Evolutionary conservation across 257 asterid species (phyloP), one percentile per base, ranked within the genome.

Genomic region (Solanum lignicaule): DNA sequence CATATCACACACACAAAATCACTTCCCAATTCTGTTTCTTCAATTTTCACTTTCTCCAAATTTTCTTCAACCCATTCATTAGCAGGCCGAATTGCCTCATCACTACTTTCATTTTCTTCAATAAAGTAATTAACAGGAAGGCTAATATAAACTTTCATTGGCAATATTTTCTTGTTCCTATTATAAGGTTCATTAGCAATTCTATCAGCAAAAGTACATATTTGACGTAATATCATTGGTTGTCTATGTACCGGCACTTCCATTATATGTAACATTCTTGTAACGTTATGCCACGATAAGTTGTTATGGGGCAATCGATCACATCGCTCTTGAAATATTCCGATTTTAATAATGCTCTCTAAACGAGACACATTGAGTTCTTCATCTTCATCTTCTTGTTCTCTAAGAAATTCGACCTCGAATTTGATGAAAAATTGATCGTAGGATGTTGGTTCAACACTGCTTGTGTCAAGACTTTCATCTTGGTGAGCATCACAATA

Each of bases 1-100:
- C 91, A 89, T 12, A 87, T 65, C 84, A 48, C 46, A 48, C 91
- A 87, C 43, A 48, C 36, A 36, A 69, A 84, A 15, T 74, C 38
- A 10, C 82, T 35, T 20, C 72, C 60, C 18, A 23, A 18, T 43
- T 33, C 46, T 23, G 13, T 35, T 10, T 43, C 86, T 48, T 83
- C 62, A 72, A 87, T 81, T 33, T 2, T 46, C 84, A 60, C 86
- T 16, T 60, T 87, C 72, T 48, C 29, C 36, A 89, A 79, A 13
- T 11, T 55, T 31, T 21, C 18, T 65, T 65, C 33, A 65, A 65
- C 33, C 7, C 25, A 65, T 68, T 68, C 76, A 71, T 71, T 69
- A 3, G 35, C 68, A 23, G 87, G 87, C 6, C 73, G 48, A 86
- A 31, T 15, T 15, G 31, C 27, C 33, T 33, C 81, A 20, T n/a